phyloP scores from a whole-genome alignment of 2,329 filamentous ascomycete genomes.

The Myotisia sp. region DNA sequence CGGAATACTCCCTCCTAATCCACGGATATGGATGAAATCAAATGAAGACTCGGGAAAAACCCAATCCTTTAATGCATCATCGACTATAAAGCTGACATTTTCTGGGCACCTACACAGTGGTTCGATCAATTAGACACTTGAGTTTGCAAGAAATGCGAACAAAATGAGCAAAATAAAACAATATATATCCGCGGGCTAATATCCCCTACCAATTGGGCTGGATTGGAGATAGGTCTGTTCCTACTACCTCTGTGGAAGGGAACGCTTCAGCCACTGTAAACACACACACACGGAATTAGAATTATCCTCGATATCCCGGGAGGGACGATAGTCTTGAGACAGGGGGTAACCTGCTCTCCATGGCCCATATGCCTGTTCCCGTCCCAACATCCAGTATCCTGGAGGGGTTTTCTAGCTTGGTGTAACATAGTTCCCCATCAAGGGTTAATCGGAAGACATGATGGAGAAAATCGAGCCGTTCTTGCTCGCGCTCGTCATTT shows the following conservation, averaged over 20 bases:
- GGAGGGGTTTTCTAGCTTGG: slow-evolving; percentile 16
- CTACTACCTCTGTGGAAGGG: slow-evolving; percentile 9
- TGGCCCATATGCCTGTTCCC: slow-evolving; percentile 19
- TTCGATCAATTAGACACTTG: neutral
- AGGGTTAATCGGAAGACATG: slow-evolving; percentile 19
- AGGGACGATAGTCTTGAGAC: neutral
- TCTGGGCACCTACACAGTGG: slow-evolving; percentile 35
- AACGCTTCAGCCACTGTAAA: slow-evolving; percentile 8
- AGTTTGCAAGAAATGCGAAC: neutral
- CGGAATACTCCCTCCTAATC: slow-evolving; percentile 39
- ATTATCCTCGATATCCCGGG: neutral
- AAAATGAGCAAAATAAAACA: slow-evolving; percentile 13
- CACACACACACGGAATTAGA: neutral
- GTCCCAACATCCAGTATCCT: slow-evolving; percentile 24
- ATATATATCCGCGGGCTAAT: neutral
- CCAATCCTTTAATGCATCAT: slow-evolving; percentile 50
- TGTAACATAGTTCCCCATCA: slow-evolving; percentile 22
- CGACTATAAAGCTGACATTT: slow-evolving; percentile 49
- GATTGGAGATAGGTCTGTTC: slow-evolving; percentile 10
- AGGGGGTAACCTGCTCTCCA: slow-evolving; percentile 7
- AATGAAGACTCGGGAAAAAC: slow-evolving; percentile 35
- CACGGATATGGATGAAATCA: slow-evolving; percentile 42
- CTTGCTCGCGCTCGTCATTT: slow-evolving; percentile 20
- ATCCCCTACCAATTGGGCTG: slow-evolving; percentile 10
- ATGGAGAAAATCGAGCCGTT: slow-evolving; percentile 29